phyloP scores from a whole-genome alignment of 352 stramenopile genomes.

The Pythium folliculosum region DNA sequence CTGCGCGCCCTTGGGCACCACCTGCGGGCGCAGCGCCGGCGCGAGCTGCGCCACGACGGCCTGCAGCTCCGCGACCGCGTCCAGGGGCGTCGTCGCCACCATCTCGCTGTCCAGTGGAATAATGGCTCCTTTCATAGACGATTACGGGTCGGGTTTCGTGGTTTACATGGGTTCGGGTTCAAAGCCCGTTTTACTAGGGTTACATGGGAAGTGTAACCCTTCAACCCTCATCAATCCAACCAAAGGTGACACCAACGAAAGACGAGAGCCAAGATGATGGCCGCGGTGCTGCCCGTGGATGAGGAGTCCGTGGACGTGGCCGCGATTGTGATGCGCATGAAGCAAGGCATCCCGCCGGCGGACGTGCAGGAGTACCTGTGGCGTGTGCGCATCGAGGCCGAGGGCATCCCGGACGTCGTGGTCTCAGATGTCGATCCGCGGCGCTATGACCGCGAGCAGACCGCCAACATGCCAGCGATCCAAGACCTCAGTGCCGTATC shows the following conservation, averaged over 20 bases:
- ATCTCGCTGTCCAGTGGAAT: slow-evolving; percentile 25
- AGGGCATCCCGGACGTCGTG: slow-evolving; percentile 78
- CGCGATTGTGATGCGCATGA: slow-evolving; percentile 66
- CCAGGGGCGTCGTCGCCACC: slow-evolving; percentile 44
- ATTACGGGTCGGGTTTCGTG: slow-evolving; percentile 11
- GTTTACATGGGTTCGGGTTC: slow-evolving; percentile 3
- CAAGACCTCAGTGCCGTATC: slow-evolving; percentile 39
- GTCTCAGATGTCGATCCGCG: slow-evolving; percentile 65
- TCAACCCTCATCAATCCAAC: too few species aligned
- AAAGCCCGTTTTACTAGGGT: slow-evolving; percentile 4
- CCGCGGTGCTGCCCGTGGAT: slow-evolving; percentile 61
- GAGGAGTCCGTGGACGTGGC: slow-evolving; percentile 59
- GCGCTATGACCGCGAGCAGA: slow-evolving; percentile 67
- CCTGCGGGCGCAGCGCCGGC: slow-evolving; percentile 57
- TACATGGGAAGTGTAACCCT: slow-evolving; percentile 10
- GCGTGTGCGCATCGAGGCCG: slow-evolving; percentile 77
- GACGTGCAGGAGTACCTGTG: slow-evolving; percentile 88
- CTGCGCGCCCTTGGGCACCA: slow-evolving; percentile 57
- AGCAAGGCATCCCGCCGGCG: slow-evolving; percentile 54
- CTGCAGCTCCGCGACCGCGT: slow-evolving; percentile 69
- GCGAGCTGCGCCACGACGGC: slow-evolving; percentile 51
- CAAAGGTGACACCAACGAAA: not conserved
- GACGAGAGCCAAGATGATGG: slow-evolving; percentile 55
- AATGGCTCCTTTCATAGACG: slow-evolving; percentile 10
- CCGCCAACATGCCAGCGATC: slow-evolving; percentile 73